A percentile compares a stretch with the other conserved stretches of the same genome.
Conservation (phyloP, 2,329 filamentous ascomycete genomes). For the Tolypocladium amazonense region DNA sequence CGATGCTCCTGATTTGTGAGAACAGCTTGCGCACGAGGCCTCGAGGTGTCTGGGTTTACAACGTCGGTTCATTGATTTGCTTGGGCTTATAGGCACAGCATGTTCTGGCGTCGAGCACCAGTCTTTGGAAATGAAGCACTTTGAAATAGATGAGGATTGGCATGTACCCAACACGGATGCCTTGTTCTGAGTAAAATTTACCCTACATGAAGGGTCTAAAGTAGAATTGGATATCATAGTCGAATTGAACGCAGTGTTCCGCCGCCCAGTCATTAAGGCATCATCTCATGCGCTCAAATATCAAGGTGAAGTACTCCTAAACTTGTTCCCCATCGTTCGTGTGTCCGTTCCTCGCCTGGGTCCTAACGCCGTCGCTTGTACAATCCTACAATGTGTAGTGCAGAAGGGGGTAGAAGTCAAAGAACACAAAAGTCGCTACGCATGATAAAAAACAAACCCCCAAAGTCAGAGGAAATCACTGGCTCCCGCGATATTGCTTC, state of each 20-base stretch:
- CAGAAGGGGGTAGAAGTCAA: not conserved
- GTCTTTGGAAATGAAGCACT: not conserved
- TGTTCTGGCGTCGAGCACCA: not conserved
- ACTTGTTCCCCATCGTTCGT: not conserved
- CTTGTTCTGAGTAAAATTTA: not conserved
- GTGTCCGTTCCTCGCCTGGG: not conserved
- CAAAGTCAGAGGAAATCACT: constrained; percentile 8
- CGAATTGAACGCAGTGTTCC: not conserved
- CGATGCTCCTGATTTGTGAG: not conserved
- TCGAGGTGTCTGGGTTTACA: not conserved
- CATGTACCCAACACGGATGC: not conserved
- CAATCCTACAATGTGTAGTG: not conserved
- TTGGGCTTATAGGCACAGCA: not conserved
- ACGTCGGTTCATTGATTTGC: not conserved
- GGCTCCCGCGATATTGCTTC: constrained; percentile 39
- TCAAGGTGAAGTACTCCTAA: not conserved
- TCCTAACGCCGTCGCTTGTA: constrained; percentile 21
- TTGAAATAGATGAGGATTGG: not conserved
- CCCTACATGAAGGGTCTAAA: not conserved
- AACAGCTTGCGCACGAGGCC: not conserved
- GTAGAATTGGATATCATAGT: not conserved
- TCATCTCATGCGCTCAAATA: not conserved
- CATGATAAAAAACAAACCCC: not conserved
- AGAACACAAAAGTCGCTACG: constrained; percentile 2
- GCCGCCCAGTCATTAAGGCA: not conserved